Base-by-base conservation (phyloP, 305 asterid genomes). In the Fraxinus nigra region DNA sequence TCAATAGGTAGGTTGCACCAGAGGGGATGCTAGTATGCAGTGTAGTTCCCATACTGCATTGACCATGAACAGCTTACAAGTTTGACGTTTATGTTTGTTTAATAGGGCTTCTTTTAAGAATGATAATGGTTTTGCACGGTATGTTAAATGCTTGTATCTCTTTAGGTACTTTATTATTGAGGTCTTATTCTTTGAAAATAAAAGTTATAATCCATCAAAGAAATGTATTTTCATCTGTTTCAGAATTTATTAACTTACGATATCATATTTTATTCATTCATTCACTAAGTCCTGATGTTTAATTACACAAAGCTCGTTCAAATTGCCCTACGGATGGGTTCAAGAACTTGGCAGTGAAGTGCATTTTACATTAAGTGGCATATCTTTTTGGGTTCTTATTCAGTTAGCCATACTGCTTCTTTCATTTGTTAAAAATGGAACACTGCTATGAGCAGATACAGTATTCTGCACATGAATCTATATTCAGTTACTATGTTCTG, bases 381-480 rank as follows among this genome's bases (percentile, higher is more conserved):
- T 28, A n/a, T 78, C 18, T 18, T n/a, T n/a, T 38, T 26, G 38
- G 34, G 33, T 24, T 61, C 67, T 38, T 56, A 2, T 63, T 79
- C 43, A 43, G 81, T 30, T 48, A 65, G 34, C 81, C 20, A 43
- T 20, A 32, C 72, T 54, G 77, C 72, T 84, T 32, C 14, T 54
- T 43, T 33, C 74, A 18, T 76, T 7, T 40, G 48, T 46, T 72
- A 46, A 69, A 40, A 43, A 79, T 73, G 72, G 34, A 73, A 67
- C 9, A 10, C 65, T 54, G 8, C 65, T 46, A 26, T 46, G 69
- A 34, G 37, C 20, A 72, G 51, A 18, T 10, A 30, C 72, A 65
- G 24, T 2, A 28, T 38, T 76, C 32, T 65, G 59, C 54, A 5
- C 22, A 16, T 75, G 76, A 63, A 73, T 76, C 77, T 77, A 10